Conservation (phyloP, 2,329 filamentous ascomycete species). For the Falciphora oryzae region DNA sequence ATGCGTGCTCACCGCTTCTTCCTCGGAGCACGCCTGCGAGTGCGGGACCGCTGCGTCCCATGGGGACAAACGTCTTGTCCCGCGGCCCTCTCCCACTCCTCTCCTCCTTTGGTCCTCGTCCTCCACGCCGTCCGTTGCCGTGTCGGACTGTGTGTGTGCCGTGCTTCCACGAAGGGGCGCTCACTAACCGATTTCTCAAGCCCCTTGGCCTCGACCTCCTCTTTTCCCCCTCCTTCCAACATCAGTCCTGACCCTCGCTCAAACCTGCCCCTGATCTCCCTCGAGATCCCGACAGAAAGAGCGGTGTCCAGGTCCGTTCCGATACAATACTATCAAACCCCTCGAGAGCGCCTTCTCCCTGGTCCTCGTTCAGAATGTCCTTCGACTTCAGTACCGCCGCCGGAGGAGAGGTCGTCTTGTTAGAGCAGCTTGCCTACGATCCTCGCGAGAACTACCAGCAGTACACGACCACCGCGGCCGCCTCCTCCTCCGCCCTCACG, state of each 20-base stretch:
- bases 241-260: conserved; percentile 13
- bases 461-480: conserved; percentile 35
- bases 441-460: conserved; percentile 51
- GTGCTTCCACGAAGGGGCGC: background rate
- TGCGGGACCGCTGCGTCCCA: conserved; percentile 2
- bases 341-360: conserved; percentile 16
- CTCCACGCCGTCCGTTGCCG: background rate
- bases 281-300: conserved; percentile 31
- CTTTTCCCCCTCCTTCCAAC: conserved; percentile 6
- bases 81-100: background rate
- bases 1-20: conserved; percentile 26
- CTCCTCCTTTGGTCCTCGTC: conserved; percentile 2
- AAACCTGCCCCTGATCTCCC: conserved; percentile 19
- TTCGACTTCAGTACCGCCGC: conserved; percentile 51
- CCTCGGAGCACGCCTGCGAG: conserved; percentile 11
- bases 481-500: conserved; percentile 30
- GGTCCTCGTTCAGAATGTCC: conserved; percentile 40
- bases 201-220: conserved; percentile 2
- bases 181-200: conserved; percentile 5
- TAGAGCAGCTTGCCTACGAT: conserved; percentile 55
- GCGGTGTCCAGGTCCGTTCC: conserved; percentile 31
- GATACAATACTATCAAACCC: conserved; percentile 37
- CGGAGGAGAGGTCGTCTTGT: conserved; percentile 49
- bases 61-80: conserved; percentile 5
- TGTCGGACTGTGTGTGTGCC: conserved; percentile 3